phyloP scores from a whole-genome alignment of 208 protist species.

The Wallacemonas rigidus region DNA sequence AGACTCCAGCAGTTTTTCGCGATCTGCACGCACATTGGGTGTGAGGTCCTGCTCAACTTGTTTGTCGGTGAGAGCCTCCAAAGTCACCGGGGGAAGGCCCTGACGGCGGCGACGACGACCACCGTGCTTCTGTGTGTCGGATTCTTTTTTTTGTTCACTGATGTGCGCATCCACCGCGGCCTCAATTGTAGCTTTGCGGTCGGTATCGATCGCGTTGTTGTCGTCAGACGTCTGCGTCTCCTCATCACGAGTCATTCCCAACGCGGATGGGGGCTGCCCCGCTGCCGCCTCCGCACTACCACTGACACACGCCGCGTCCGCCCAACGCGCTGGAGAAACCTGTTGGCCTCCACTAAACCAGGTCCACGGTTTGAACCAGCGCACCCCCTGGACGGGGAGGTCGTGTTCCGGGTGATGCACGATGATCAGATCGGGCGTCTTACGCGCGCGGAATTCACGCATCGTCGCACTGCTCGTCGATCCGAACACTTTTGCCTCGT shows the following conservation, averaged over 20 bases:
- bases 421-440: slow-evolving; percentile 57
- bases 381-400: slow-evolving; percentile 32
- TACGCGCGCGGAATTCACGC: slow-evolving; percentile 22
- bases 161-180: background rate
- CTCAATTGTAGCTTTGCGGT: slow-evolving; percentile 6
- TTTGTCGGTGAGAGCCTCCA: slow-evolving; percentile 45
- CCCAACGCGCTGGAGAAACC: slow-evolving; percentile 48
- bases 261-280: too few relatives aligned
- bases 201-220: background rate
- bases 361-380: slow-evolving; percentile 76
- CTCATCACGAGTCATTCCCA: background rate
- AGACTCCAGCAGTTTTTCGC: slow-evolving; percentile 56
- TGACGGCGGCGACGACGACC: slow-evolving; percentile 26
- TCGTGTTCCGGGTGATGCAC: slow-evolving; percentile 61
- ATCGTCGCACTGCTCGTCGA: slow-evolving; percentile 30
- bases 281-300: too few relatives aligned
- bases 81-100: slow-evolving; percentile 48
- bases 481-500: slow-evolving; percentile 61
- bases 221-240: background rate
- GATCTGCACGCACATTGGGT: slow-evolving; percentile 49
- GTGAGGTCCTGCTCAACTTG: slow-evolving; percentile 36
- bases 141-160: slow-evolving; percentile 16
- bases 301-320: background rate
- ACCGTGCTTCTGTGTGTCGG: slow-evolving; percentile 19
- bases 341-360: slow-evolving; percentile 57